Conservation (phyloP, 192 early-diverging fungal genomes). For the Backusella tarrabulga region DNA sequence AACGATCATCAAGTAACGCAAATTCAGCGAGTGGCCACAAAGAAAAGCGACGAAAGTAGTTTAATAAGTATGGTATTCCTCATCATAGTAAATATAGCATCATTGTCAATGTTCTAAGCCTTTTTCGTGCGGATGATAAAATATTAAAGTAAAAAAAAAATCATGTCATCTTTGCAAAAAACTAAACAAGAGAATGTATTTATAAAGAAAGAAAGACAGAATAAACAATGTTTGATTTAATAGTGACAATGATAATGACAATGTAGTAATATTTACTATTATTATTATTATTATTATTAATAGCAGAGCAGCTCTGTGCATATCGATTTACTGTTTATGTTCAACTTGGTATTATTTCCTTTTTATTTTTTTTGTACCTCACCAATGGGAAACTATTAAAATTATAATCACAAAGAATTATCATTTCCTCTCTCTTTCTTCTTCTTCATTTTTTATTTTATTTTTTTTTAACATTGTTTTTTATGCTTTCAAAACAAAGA, state of each 20-base stretch:
- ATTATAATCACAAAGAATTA: neutral
- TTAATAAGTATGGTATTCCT: neutral
- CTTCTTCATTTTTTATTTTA: neutral
- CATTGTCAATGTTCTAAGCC: conserved; percentile 2
- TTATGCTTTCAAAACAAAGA: conserved; percentile 9
- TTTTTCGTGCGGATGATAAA: neutral
- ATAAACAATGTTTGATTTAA: neutral
- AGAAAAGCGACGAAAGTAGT: conserved; percentile 17
- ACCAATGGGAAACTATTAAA: conserved; percentile 3
- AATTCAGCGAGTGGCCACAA: neutral
- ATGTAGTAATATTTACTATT: no score
- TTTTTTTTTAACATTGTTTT: neutral
- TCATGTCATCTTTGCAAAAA: conserved; percentile 1
- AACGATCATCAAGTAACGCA: conserved; percentile 15
- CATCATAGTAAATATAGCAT: neutral
- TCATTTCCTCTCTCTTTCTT: neutral
- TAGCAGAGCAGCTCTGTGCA: neutral
- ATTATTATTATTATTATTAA: neutral
- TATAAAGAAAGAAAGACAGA: neutral
- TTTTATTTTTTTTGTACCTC: neutral
- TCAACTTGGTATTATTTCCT: neutral
- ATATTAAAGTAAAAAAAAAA: neutral
- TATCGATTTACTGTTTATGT: neutral
- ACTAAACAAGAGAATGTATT: neutral
- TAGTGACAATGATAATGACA: neutral